Percentiles rank a stretch among this genome's conserved stretches.
These are phyloP conservation scores for Biancaea sappan DNA, from an alignment of 306 rosid genomes.

Conservation along the genomic window DNA sequence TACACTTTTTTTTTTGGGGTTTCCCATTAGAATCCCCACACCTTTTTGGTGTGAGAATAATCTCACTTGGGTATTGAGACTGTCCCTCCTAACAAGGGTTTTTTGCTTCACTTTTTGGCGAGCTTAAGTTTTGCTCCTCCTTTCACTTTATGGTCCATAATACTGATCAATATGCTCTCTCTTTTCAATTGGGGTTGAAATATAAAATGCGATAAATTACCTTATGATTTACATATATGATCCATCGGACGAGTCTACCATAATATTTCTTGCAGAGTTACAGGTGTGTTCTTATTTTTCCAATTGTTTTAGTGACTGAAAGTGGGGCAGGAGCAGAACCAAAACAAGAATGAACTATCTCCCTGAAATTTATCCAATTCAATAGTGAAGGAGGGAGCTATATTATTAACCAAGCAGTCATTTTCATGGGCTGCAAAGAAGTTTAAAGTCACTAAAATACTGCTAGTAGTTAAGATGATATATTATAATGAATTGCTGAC, in stretches of 20 bases:
- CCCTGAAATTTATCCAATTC: background rate
- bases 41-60: too few species aligned
- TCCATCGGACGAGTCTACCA: background rate
- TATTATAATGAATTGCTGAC: background rate
- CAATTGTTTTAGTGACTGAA: background rate
- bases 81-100: too few species aligned
- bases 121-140: constrained; percentile 15
- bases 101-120: background rate
- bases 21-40: too few species aligned
- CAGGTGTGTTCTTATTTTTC: background rate
- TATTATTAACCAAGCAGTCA: background rate
- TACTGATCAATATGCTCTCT: background rate
- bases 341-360: background rate
- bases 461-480: background rate
- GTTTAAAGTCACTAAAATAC: background rate
- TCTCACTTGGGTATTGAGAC: too few species aligned
- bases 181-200: background rate
- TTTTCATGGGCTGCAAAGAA: background rate
- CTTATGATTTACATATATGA: constrained; percentile 14
- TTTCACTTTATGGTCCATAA: background rate
- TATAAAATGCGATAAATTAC: background rate
- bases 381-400: background rate
- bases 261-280: background rate
- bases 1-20: background rate
- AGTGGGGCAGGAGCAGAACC: background rate